Percentiles rank a stretch among this genome's conserved stretches.
phyloP scores from a whole-genome alignment of 1,284 basidiomycete genomes.

The Heterobasidion occidentale region DNA sequence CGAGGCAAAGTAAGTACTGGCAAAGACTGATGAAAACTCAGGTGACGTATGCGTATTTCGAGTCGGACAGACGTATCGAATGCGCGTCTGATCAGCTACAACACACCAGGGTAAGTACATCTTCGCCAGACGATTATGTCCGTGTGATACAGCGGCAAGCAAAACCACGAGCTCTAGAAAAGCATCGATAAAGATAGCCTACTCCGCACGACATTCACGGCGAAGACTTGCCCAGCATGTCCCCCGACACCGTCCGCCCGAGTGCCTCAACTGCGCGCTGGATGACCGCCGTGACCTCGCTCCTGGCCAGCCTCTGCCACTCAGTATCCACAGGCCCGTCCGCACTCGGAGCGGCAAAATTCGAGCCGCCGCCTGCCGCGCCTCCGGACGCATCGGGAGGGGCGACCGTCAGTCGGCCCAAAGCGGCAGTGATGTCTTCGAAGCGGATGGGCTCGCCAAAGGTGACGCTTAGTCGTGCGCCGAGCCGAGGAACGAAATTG shows the following conservation, averaged over 20 bases:
- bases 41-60: no score
- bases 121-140: no score
- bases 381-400: neutral
- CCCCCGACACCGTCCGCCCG: constrained; percentile 42
- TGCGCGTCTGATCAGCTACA: no score
- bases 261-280: constrained; percentile 54
- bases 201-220: neutral
- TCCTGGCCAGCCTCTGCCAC: constrained; percentile 31
- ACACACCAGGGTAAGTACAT: no score
- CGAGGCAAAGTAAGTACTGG: no score
- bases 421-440: constrained; percentile 24
- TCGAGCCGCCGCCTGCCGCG: constrained; percentile 3
- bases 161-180: no score
- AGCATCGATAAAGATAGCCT: no score
- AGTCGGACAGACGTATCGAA: no score
- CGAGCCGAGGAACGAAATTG: constrained; percentile 62
- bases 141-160: no score
- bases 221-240: constrained; percentile 12
- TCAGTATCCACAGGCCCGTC: constrained; percentile 9
- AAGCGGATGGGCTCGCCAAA: constrained; percentile 61
- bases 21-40: no score
- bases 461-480: constrained; percentile 57
- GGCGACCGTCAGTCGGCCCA: constrained; percentile 16
- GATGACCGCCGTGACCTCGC: constrained; percentile 47
- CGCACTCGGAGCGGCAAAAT: neutral